Evolutionary conservation across 495 filamentous ascomycete genomes (phyloP).

Genomic region (Pyronema omphalodes): DNA sequence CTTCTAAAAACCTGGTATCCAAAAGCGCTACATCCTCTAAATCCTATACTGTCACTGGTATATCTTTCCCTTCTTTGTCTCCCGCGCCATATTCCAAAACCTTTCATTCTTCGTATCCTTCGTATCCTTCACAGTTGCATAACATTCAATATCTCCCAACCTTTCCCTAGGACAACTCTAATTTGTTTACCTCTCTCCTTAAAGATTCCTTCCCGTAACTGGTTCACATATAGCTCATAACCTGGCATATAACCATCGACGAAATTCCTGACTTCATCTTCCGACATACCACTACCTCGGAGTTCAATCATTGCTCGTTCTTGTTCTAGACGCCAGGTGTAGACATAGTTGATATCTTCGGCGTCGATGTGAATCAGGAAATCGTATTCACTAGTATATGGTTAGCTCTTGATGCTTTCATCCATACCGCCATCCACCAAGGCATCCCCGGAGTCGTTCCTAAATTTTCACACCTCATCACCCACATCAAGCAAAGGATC

Average conservation of each 20-base stretch:
- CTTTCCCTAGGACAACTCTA: constrained; percentile 49
- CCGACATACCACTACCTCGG: constrained; percentile 61
- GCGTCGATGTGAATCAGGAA: constrained; percentile 83
- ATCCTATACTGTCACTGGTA: too few species aligned
- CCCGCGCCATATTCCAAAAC: not conserved
- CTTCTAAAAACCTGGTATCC: too few species aligned
- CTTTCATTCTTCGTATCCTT: not conserved
- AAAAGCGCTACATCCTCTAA: too few species aligned
- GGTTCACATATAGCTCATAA: constrained; percentile 56
- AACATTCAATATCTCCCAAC: constrained; percentile 30
- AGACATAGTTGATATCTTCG: constrained; percentile 55
- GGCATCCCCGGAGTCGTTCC: not conserved
- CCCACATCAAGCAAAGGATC: not conserved
- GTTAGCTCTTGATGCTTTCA: constrained; percentile 5
- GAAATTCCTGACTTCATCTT: constrained; percentile 46
- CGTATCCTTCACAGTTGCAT: not conserved
- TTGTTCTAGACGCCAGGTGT: constrained; percentile 73
- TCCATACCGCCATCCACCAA: not conserved
- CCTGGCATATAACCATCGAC: constrained; percentile 44
- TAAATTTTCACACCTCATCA: not conserved
- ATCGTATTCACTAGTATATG: constrained; percentile 39
- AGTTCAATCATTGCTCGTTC: constrained; percentile 46
- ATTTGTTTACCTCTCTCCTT: constrained; percentile 41
- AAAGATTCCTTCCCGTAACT: constrained; percentile 46
- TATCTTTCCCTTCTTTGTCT: not conserved